Evolutionary conservation across 129 eudicot genomes (phyloP), one percentile per base, ranked within the genome.

Genomic region (Tagetes patula): DNA sequence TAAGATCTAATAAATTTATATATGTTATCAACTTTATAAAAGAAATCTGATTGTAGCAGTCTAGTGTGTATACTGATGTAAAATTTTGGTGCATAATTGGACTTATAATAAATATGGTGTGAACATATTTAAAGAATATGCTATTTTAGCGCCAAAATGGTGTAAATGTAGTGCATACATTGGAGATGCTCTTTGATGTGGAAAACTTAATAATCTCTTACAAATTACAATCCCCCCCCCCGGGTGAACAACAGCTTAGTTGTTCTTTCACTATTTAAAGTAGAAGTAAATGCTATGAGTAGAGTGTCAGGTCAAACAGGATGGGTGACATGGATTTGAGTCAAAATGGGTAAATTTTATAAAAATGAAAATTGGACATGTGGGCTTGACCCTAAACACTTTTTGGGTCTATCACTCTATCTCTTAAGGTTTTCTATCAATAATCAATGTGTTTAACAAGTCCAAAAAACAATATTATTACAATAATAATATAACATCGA

Each of bases 81-180:
- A 61, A 34, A 10, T 8, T 59, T 9, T 36, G 43, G 43, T 4
- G 66, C 66, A 61, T 61, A 34, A 9, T 58, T 58, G 20, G 30
- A 61, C 30, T 61, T 34, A 8, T 4, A 61, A 61, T 4, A 59
- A 55, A 55, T 55, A 0, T 55, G 36, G 62, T 14, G 38, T 30
- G 27, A 33, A 32, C 42, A 59, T 59, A 34, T 10, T 32, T 2
- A n/a, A 34, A 59, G 3, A 34, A 59, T 59, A 59, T 59, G 65
- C 65, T 59, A 6, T 8, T 33, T 33, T 59, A 59, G 11, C 41
- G 10, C 65, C n/a, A 34, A 59, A 9, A 59, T 59, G 42, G 65
- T 59, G 40, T 59, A 32, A 59, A 58, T 58, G 64, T 58, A 39
- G n/a, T 58, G 64, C 64, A 58, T 58, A 53, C 33, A 4, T 4